These are phyloP conservation scores for Solanum rostratum DNA, from an alignment of 257 asterid species.

Conservation along the genomic window DNA sequence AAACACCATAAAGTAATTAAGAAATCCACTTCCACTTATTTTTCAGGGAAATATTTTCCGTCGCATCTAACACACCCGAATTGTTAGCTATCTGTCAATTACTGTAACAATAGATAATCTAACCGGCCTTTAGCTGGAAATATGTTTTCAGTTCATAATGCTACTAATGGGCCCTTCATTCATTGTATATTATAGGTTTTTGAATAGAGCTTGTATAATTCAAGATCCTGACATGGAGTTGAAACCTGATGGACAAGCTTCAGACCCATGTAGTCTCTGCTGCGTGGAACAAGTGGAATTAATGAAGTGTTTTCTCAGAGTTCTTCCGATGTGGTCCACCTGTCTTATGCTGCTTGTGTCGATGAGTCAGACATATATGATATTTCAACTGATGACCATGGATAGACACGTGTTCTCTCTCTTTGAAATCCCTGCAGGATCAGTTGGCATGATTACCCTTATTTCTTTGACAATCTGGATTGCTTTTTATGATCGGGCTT, in stretches of 20 bases:
- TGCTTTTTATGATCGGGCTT: not conserved
- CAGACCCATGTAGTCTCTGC: constrained; percentile 10
- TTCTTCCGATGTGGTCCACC: constrained; percentile 7
- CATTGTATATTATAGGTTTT: not conserved
- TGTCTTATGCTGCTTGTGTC: not conserved
- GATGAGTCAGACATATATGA: not conserved
- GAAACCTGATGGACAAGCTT: constrained; percentile 5
- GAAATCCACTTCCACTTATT: too few relatives aligned
- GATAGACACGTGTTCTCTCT: not conserved
- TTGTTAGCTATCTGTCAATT: not conserved
- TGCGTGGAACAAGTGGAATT: constrained; percentile 7
- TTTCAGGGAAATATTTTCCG: not conserved
- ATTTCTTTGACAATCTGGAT: constrained; percentile 2
- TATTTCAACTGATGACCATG: not conserved
- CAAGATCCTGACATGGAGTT: constrained; percentile 7
- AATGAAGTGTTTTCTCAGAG: not conserved
- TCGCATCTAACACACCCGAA: not conserved
- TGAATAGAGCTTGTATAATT: constrained; percentile 11
- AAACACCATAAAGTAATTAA: too few relatives aligned
- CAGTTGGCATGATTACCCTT: not conserved
- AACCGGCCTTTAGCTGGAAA: not conserved
- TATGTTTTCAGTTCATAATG: constrained; percentile 1
- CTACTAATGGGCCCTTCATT: not conserved
- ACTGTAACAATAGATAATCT: not conserved
- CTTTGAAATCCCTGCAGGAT: constrained; percentile 16